Evolutionary conservation across 108 stramenopile species (phyloP).

Genomic region (Skeletonema costatum): DNA sequence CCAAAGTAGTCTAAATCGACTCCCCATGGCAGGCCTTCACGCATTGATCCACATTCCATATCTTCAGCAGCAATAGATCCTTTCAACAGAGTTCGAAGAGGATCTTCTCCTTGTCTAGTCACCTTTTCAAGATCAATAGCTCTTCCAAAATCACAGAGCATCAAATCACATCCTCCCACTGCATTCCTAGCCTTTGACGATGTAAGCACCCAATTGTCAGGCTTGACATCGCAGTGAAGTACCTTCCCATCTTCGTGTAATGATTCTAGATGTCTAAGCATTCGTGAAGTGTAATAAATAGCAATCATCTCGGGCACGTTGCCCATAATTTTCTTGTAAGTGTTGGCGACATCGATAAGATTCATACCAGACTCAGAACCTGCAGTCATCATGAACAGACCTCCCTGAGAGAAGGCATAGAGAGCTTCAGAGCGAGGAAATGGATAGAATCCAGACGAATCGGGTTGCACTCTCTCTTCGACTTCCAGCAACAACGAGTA

Average conservation of each 20-base stretch:
- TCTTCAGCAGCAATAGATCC: constrained; percentile 63
- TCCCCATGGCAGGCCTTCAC: constrained; percentile 67
- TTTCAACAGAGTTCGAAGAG: constrained; percentile 46
- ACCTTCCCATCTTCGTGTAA: constrained; percentile 80
- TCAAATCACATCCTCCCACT: constrained; percentile 59
- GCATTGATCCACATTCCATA: constrained; percentile 76
- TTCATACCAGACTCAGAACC: constrained; percentile 73
- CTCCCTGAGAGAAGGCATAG: constrained; percentile 68
- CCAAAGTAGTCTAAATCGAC: constrained; percentile 83
- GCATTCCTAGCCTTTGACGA: constrained; percentile 23
- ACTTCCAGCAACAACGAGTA: constrained; percentile 53
- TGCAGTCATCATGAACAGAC: constrained; percentile 74
- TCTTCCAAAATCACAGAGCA: constrained; percentile 85
- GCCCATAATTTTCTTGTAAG: constrained; percentile 57
- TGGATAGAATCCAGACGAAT: constrained; percentile 36
- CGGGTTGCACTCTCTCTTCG: constrained; percentile 44
- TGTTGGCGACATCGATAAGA: constrained; percentile 76
- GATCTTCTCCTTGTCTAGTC: constrained; percentile 21
- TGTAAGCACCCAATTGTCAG: constrained; percentile 82
- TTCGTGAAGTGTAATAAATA: constrained; percentile 72
- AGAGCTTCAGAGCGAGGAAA: constrained; percentile 69
- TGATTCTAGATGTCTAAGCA: constrained; percentile 66
- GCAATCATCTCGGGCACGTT: constrained; percentile 76
- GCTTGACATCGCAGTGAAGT: constrained; percentile 85
- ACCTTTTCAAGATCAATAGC: constrained; percentile 60